Conservation (phyloP, 75 land plant species). For the Pinus tabuliformis region DNA sequence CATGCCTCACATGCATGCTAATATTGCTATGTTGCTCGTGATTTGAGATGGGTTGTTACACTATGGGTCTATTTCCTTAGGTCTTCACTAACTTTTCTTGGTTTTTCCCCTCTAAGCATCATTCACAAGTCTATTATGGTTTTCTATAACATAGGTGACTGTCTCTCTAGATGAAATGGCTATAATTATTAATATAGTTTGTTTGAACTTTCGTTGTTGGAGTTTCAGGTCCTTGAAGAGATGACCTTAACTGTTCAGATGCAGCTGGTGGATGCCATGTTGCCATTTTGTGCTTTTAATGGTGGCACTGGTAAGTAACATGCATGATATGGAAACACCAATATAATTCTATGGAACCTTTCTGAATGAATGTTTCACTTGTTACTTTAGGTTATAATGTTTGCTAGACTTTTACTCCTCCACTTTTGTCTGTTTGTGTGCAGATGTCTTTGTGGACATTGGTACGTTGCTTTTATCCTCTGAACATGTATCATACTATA, state of each 20-base stretch:
- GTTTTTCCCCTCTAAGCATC: too few species aligned
- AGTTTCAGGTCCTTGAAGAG: slow-evolving; percentile 41
- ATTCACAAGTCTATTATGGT: too few species aligned
- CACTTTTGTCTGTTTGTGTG: not conserved
- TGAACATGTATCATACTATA: not conserved
- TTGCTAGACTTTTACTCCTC: not conserved
- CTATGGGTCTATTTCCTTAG: too few species aligned
- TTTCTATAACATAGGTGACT: not conserved
- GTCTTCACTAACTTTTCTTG: too few species aligned
- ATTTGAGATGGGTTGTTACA: too few species aligned
- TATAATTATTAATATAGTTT: not conserved
- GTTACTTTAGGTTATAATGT: not conserved
- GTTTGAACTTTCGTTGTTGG: not conserved
- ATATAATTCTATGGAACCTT: not conserved
- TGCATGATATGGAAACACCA: not conserved
- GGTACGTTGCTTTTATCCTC: slow-evolving; percentile 13
- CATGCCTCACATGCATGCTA: too few species aligned
- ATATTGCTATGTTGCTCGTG: too few species aligned
- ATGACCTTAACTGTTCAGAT: slow-evolving; percentile 51
- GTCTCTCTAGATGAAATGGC: not conserved
- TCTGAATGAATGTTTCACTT: slow-evolving; percentile 3
- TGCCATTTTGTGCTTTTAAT: slow-evolving; percentile 57
- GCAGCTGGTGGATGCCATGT: slow-evolving; percentile 43
- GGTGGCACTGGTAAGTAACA: slow-evolving; percentile 39
- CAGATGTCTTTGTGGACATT: slow-evolving; percentile 45